phyloP scores from a whole-genome alignment of 805 yeast genomes.

The Torulaspora microellipsoides region DNA sequence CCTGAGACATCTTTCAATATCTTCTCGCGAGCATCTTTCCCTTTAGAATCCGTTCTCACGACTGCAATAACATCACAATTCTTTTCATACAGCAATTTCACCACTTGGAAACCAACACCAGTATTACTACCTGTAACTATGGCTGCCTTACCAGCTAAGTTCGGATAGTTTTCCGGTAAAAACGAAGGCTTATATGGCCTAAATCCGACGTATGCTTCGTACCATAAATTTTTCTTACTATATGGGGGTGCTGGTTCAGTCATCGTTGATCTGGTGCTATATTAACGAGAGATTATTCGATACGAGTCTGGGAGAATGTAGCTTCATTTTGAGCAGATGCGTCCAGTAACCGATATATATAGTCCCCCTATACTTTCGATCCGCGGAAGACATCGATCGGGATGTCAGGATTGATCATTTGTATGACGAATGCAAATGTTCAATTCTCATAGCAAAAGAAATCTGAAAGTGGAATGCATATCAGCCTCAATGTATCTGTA shows the following conservation, averaged over 20 bases:
- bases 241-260: constrained; percentile 28
- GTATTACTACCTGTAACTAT: constrained; percentile 40
- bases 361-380: too few relatives aligned
- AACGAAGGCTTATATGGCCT: constrained; percentile 30
- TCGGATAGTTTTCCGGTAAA: constrained; percentile 37
- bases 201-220: constrained; percentile 23
- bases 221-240: constrained; percentile 9
- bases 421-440: too few relatives aligned
- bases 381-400: too few relatives aligned
- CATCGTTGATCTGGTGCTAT: constrained; percentile 6
- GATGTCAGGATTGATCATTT: too few relatives aligned
- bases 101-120: constrained; percentile 36
- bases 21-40: constrained; percentile 28
- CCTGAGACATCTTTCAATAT: constrained; percentile 26
- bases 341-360: too few relatives aligned
- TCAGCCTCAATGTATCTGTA: too few relatives aligned
- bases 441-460: too few relatives aligned
- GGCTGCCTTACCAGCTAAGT: constrained; percentile 36
- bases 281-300: too few relatives aligned
- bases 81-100: constrained; percentile 29
- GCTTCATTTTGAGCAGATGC: too few relatives aligned
- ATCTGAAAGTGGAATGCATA: too few relatives aligned
- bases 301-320: too few relatives aligned
- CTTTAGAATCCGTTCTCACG: constrained; percentile 35
- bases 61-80: constrained; percentile 34